Evolutionary conservation across 352 stramenopile species (phyloP).

Genomic region (Globisporangium irregulare): DNA sequence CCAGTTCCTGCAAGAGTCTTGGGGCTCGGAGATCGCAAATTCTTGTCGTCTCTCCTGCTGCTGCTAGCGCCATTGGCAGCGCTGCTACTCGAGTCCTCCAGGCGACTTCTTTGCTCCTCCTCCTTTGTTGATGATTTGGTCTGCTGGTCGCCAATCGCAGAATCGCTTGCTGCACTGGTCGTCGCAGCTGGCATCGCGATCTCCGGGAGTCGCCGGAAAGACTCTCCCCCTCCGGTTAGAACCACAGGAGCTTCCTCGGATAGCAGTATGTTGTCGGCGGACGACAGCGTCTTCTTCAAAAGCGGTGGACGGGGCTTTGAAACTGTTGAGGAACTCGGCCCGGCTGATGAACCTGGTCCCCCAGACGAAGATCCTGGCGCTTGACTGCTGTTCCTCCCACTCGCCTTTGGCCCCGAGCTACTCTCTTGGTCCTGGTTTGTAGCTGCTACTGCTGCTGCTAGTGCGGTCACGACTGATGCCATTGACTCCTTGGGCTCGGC

Average conservation of each 20-base stretch:
- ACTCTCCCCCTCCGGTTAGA: not conserved
- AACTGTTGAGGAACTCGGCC: not conserved
- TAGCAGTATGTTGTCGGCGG: not conserved
- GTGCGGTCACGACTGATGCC: constrained; percentile 17
- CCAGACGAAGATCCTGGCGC: constrained; percentile 1
- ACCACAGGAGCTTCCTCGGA: not conserved
- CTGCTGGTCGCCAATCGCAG: not conserved
- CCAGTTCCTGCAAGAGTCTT: not conserved
- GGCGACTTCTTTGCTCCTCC: not conserved
- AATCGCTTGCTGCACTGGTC: not conserved
- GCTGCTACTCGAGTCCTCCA: not conserved
- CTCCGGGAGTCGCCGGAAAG: constrained; percentile 14
- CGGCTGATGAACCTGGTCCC: not conserved
- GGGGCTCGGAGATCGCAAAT: not conserved
- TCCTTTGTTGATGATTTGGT: not conserved
- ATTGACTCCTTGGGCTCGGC: constrained; percentile 30
- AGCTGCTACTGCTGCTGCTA: not conserved
- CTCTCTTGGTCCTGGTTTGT: constrained; percentile 12
- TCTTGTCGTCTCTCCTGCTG: not conserved
- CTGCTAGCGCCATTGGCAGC: not conserved
- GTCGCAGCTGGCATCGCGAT: not conserved
- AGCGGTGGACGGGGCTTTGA: constrained; percentile 14
- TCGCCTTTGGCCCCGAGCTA: not conserved
- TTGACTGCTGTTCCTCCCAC: constrained; percentile 12
- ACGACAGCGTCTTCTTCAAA: constrained; percentile 14